Base-by-base conservation (phyloP, 164 flowering plant species). In the Umbellularia californica region DNA sequence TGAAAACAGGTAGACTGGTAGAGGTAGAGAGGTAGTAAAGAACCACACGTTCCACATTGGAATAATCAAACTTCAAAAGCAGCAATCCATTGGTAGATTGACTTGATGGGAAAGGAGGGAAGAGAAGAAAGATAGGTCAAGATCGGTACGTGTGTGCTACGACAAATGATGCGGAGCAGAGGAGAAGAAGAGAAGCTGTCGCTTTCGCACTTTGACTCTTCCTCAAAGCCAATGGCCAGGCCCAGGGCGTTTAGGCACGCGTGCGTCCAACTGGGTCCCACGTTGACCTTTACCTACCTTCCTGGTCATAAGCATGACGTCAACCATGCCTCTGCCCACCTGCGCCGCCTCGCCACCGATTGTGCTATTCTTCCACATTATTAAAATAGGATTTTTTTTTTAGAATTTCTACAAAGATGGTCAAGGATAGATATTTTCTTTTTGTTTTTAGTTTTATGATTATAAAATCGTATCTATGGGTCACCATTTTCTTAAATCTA, bases 221-320 rank as follows among this genome's bases (percentile, higher is more conserved):
- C 14, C 55, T 20, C 3, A 6, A n/a, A 55, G n/a, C 20, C 17
- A 17, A 55, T 55, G 60, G 47, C 14, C 11, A 62, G 76, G 20
- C 63, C 76, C 62, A 66, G 58, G 58, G 47, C 66, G 76, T 73
- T 50, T 25, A 14, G 63, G 50, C 75, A 52, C 76, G 76, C 76
- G 76, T 66, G 76, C 70, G 62, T 41, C 63, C 14, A 25, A 63
- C 1, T 27, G 76, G 75, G 62, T 2, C 76, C 76, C 76, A 73
- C 70, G 76, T 73, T 73, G 76, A 73, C 70, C 50, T 63, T 2
- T 1, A 23, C 23, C 10, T 5, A 23, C 28, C 35, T 0, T 3
- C 6, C 60, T 12, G 63, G 70, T 73, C 75, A 73, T 73, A 66
- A 73, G 70, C 76, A 73, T 73, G 76, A 66, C 70, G 76, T 65